Conservation (phyloP, 2,329 filamentous ascomycete species). For the Fusarium anguioides region DNA sequence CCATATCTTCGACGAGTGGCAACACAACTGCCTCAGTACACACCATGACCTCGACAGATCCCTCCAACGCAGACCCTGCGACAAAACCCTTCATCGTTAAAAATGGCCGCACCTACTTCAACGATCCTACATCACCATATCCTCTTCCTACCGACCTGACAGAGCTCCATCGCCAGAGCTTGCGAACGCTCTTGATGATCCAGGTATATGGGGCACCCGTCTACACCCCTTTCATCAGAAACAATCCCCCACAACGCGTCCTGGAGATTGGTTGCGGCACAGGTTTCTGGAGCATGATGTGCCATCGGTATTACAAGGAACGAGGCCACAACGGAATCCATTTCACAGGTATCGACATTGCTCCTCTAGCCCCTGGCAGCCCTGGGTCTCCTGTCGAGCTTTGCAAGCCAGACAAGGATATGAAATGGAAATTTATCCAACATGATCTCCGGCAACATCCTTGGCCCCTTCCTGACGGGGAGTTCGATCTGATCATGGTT, state of each 20-base stretch:
- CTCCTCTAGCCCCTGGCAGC: slow-evolving; percentile 69
- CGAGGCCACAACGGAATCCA: slow-evolving; percentile 75
- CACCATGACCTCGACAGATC: slow-evolving; percentile 63
- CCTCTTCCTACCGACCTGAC: slow-evolving; percentile 89
- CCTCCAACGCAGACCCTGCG: slow-evolving; percentile 55
- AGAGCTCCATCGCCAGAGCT: slow-evolving; percentile 87
- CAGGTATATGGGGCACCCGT: slow-evolving; percentile 84
- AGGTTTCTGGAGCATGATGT: slow-evolving; percentile 90
- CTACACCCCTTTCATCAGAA: slow-evolving; percentile 74
- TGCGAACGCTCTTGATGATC: slow-evolving; percentile 83
- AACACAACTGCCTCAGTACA: slow-evolving; percentile 56
- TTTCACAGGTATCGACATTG: slow-evolving; percentile 86
- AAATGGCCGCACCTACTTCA: slow-evolving; percentile 85
- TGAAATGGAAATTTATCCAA: slow-evolving; percentile 89
- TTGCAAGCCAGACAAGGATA: slow-evolving; percentile 72
- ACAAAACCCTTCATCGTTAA: slow-evolving; percentile 72
- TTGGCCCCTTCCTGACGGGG: slow-evolving; percentile 80
- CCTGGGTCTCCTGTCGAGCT: slow-evolving; percentile 46
- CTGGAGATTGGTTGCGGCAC: slow-evolving; percentile 90
- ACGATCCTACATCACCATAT: slow-evolving; percentile 77
- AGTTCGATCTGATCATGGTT: slow-evolving; percentile 89
- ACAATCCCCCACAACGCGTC: slow-evolving; percentile 78
- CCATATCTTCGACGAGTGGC: slow-evolving; percentile 60
- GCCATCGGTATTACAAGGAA: slow-evolving; percentile 80
- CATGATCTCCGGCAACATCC: slow-evolving; percentile 83